Conservation (phyloP, 1,139 yeast genomes). For the Protomyces lactucae-debilis region DNA sequence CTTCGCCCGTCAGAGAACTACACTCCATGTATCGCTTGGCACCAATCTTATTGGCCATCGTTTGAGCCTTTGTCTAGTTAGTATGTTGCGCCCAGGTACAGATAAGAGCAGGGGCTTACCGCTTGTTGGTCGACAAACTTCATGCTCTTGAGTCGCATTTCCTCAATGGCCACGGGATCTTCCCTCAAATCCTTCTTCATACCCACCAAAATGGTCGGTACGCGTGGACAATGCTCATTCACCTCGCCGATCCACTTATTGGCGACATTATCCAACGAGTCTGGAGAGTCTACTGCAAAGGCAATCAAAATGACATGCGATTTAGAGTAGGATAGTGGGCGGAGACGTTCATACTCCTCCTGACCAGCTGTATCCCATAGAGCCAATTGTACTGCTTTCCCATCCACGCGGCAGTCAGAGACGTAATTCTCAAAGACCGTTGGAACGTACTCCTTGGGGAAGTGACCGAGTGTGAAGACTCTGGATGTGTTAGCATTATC, state of each 20-base stretch:
- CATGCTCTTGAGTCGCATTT: constrained; percentile 66
- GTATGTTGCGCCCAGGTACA: not conserved
- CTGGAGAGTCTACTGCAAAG: constrained; percentile 61
- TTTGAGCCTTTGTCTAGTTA: constrained; percentile 50
- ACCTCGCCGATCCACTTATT: constrained; percentile 67
- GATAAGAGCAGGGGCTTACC: constrained; percentile 21
- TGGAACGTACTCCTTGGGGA: constrained; percentile 67
- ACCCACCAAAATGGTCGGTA: constrained; percentile 81
- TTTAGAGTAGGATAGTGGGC: constrained; percentile 64
- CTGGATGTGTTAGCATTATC: not conserved
- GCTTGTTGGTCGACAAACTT: constrained; percentile 72
- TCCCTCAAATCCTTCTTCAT: constrained; percentile 86
- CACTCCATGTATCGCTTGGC: constrained; percentile 84
- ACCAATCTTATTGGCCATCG: constrained; percentile 79
- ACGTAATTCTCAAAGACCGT: constrained; percentile 94
- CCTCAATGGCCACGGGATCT: constrained; percentile 71
- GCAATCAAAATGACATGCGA: constrained; percentile 66
- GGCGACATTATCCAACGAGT: constrained; percentile 58
- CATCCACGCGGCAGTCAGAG: constrained; percentile 87
- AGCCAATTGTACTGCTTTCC: constrained; percentile 81
- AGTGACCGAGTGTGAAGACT: constrained; percentile 84
- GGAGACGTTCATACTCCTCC: constrained; percentile 61
- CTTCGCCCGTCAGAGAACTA: constrained; percentile 74
- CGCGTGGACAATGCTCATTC: constrained; percentile 71
- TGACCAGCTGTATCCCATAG: constrained; percentile 98